Evolutionary conservation across 2,329 filamentous ascomycete genomes (phyloP).

Genomic region (Talaromyces sp.): DNA sequence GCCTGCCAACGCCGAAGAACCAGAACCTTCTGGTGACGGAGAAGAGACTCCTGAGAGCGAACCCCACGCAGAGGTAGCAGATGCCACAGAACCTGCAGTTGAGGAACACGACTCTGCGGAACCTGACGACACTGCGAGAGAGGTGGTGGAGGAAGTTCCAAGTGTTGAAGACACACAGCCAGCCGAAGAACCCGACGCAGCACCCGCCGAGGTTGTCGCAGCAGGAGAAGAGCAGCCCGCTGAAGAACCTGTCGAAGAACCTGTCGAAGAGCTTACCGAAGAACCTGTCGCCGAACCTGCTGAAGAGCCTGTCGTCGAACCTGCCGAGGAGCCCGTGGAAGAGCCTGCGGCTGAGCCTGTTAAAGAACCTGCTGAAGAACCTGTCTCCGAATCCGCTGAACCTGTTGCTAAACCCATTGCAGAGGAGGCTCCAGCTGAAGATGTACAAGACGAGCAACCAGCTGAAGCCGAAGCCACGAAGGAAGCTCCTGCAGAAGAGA

Average conservation of each 20-base stretch:
- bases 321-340: conserved; percentile 9
- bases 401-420: conserved; percentile 12
- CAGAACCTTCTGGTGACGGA: background rate
- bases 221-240: conserved; percentile 12
- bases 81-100: background rate
- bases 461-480: conserved; percentile 16
- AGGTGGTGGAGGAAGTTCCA: background rate
- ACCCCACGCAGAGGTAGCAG: conserved; percentile 12
- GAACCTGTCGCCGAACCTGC: conserved; percentile 5
- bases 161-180: background rate
- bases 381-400: too few species aligned
- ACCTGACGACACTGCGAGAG: background rate
- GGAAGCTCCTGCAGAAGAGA: conserved; percentile 13
- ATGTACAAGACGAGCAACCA: conserved; percentile 8
- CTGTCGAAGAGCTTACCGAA: background rate
- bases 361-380: background rate
- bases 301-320: conserved; percentile 14
- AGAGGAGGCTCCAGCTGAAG: conserved; percentile 9
- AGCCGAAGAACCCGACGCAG: background rate
- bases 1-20: background rate
- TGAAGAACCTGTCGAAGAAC: conserved; percentile 8
- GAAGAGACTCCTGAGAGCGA: conserved; percentile 14
- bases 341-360: too few species aligned
- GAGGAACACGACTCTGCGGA: background rate
- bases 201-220: background rate